These are phyloP conservation scores for Pichia manshurica DNA, from an alignment of 805 yeast genomes.

Conservation along the genomic window DNA sequence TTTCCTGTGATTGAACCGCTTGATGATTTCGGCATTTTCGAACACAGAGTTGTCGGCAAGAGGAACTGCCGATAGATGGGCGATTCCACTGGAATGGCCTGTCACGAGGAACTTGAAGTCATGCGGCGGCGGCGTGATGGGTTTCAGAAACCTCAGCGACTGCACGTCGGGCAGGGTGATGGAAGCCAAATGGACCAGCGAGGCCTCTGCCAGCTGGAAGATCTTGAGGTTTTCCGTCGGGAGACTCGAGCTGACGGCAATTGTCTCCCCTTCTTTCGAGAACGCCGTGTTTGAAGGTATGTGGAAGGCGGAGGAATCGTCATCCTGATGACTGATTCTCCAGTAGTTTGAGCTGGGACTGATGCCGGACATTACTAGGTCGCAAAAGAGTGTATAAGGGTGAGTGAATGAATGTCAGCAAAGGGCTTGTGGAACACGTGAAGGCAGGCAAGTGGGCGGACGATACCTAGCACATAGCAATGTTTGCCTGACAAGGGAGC, in stretches of 20 bases:
- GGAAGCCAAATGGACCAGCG: slow-evolving; percentile 53
- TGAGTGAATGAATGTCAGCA: too few relatives aligned
- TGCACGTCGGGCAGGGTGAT: slow-evolving; percentile 52
- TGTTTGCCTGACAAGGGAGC: too few relatives aligned
- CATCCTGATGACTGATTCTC: slow-evolving; percentile 24
- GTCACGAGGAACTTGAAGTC: slow-evolving; percentile 45
- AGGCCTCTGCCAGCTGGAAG: slow-evolving; percentile 35
- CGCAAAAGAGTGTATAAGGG: too few relatives aligned
- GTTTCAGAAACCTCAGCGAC: slow-evolving; percentile 44
- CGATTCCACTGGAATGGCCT: slow-evolving; percentile 73
- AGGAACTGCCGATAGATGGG: slow-evolving; percentile 68
- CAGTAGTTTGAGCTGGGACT: slow-evolving; percentile 27
- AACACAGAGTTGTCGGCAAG: slow-evolving; percentile 30
- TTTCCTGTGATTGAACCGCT: slow-evolving; percentile 72
- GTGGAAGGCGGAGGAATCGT: slow-evolving; percentile 10
- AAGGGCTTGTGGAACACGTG: too few relatives aligned
- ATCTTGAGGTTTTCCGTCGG: slow-evolving; percentile 43
- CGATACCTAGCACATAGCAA: too few relatives aligned
- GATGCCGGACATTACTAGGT: neutral
- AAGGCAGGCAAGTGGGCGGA: too few relatives aligned
- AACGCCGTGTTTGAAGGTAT: slow-evolving; percentile 36
- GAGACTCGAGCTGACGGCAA: slow-evolving; percentile 51
- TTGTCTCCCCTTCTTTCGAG: slow-evolving; percentile 29
- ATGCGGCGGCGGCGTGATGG: slow-evolving; percentile 20
- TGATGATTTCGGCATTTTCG: slow-evolving; percentile 64